Evolutionary conservation across 164 flowering plant species (phyloP), one percentile per base, ranked within the genome.

Genomic region (Umbellularia californica): DNA sequence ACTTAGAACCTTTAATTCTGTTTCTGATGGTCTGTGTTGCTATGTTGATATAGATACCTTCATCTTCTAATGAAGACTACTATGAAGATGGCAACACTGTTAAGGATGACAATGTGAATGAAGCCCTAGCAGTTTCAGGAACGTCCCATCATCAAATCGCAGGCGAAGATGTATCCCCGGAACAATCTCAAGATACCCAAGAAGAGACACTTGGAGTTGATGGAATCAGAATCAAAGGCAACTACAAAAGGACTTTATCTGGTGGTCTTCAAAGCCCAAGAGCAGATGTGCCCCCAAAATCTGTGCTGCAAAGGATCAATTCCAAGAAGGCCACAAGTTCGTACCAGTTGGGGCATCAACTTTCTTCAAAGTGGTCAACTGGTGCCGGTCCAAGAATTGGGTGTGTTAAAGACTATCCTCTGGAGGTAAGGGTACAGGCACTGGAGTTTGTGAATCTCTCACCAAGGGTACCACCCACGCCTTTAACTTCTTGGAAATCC

Each of bases 351-450:
- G 95, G 95, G 13, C 81, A 87, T 76, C 97, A 93, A 69, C 79
- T 92, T 10, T 82, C 96, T 0, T 71, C 82, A 60, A 89, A 86
- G 76, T 95, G 98, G 98, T 82, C 92, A 20, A 89, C 91, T 0
- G 98, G 98, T 17, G 90, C 88, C 67, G 99, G 99, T 22, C 93
- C 97, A 0, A 88, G 97, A 81, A 93, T 93, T 28, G 99, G 99
- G 1, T 95, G 97, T 52, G 83, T 93, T 41, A 91, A 91, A 7
- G 99, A 95, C 77, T 95, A 95, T 76, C 99, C 99, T 20, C 67
- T 70, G 9, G 92, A 91, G 76, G 75, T 93, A 60, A 84, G 92
- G 75, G 47, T 73, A 6, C 92, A 89, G 76, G 97, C 99, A 6
- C 73, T 95, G 76, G 97, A 95, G 80, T 82, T 88, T 47, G 88